Evolutionary conservation across 148 eudicot species (phyloP).

Genomic region (Persicaria maculosa): DNA sequence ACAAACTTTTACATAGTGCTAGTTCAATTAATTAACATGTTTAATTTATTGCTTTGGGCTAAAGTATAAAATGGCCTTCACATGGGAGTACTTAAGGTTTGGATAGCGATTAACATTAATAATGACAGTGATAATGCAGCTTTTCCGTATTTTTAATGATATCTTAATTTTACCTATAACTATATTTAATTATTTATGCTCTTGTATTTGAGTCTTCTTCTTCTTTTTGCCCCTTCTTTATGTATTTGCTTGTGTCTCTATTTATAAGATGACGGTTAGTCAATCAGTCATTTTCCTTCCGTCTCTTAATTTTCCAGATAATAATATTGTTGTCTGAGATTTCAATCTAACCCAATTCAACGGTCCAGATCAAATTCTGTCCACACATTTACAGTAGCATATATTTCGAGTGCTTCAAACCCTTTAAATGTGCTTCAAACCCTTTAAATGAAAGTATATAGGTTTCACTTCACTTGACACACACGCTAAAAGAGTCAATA

Average conservation of each 20-base stretch:
- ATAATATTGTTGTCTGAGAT: no score
- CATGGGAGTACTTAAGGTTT: conserved; percentile 5
- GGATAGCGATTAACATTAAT: background rate
- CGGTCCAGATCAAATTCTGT: no score
- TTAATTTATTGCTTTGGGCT: background rate
- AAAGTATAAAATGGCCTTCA: background rate
- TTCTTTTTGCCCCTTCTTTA: no score
- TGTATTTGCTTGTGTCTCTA: no score
- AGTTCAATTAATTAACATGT: background rate
- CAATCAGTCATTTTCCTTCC: no score
- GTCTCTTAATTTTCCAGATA: no score
- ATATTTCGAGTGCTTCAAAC: no score
- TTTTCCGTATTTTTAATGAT: background rate
- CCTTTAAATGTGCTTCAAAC: no score
- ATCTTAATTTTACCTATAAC: background rate
- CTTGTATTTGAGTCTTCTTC: no score
- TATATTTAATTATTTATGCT: background rate
- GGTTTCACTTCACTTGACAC: conserved; percentile 18
- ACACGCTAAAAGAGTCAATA: conserved; percentile 21
- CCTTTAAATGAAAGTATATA: background rate
- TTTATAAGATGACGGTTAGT: no score
- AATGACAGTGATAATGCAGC: background rate
- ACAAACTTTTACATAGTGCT: background rate
- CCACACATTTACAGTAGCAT: no score
- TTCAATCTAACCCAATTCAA: no score